phyloP scores from a whole-genome alignment of 192 early-diverging fungal species.

The Gorgonomyces haynaldii region DNA sequence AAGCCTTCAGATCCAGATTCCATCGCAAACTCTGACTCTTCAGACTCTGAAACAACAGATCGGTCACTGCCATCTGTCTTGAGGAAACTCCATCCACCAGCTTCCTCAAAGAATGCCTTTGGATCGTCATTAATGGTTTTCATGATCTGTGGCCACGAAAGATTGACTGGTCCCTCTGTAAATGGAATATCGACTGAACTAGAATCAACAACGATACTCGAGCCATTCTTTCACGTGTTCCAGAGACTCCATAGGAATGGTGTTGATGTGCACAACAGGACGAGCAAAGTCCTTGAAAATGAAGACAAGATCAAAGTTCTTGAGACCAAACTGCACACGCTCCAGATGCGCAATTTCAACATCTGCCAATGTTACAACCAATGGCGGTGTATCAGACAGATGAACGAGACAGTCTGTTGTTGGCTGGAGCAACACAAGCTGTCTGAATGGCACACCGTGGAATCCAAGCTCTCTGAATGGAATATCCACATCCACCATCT shows the following conservation, averaged over 20 bases:
- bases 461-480: conserved; percentile 91
- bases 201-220: conserved; percentile 19
- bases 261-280: conserved; percentile 89
- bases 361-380: conserved; percentile 80
- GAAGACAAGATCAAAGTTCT: conserved; percentile 98
- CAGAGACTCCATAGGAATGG: conserved; percentile 80
- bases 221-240: conserved; percentile 96
- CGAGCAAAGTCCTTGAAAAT: conserved; percentile 88
- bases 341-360: conserved; percentile 94
- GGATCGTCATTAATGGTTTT: conserved; percentile 93
- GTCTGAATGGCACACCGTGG: conserved; percentile 82
- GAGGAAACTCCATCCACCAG: conserved; percentile 88
- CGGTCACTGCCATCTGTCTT: conserved; percentile 37
- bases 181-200: conserved; percentile 84
- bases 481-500: conserved; percentile 68
- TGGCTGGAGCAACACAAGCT: conserved; percentile 87
- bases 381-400: conserved; percentile 83
- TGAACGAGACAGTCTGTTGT: conserved; percentile 95
- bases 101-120: conserved; percentile 76
- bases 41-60: conserved; percentile 6
- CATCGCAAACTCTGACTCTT: conserved; percentile 5
- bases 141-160: conserved; percentile 96
- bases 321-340: conserved; percentile 87
- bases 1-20: conserved; percentile 7
- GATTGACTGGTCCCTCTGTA: conserved; percentile 85